Base-by-base conservation (phyloP, 306 rosid species). In the Vigna mungo region DNA sequence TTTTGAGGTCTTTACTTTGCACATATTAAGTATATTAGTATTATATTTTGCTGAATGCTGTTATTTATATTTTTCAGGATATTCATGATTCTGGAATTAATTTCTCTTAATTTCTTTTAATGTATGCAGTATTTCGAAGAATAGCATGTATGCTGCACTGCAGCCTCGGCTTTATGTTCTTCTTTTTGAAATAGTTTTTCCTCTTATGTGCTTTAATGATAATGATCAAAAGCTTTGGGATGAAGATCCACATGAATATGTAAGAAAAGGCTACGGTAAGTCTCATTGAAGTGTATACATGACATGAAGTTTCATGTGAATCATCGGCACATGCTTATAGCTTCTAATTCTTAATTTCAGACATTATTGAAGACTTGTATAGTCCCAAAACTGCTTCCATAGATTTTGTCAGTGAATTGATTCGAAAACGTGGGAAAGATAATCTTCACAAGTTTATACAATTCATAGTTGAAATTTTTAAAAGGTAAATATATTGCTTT, bases 251-350 rank as follows among this genome's bases (percentile, higher is more conserved):
- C 97, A 94, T 81, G 98, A 94, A 80, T 94, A 94, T 83, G 95
- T 94, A 81, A 87, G 98, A 84, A 94, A 94, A 89, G 98, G 98
- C 85, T 92, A 92, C 75, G 98, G 98, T 92, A 82, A 87, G 96
- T 85, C 44, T 43, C 70, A n/a, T 74, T 53, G 68, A 44, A 60
- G 51, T 71, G 23, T 58, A 52, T 66, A 34, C 77, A 62, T 68
- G 70, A 69, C 55, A 60, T 53, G 5, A 4, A n/a, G 48, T 59
- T 58, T 68, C 34, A 34, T 71, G 39, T 36, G 44, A 18, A 53
- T 27, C 20, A 21, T 43, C 4, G 36, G 34, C 75, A 64, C 8
- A 7, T 53, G 62, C 65, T 82, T 61, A 90, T 79, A 54, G 16
- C 15, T 71, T 63, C 67, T 66, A 61, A 34, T 77, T 69, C 21